Conservation (phyloP, 2,329 filamentous ascomycete genomes). For the Juglanconis sp. region DNA sequence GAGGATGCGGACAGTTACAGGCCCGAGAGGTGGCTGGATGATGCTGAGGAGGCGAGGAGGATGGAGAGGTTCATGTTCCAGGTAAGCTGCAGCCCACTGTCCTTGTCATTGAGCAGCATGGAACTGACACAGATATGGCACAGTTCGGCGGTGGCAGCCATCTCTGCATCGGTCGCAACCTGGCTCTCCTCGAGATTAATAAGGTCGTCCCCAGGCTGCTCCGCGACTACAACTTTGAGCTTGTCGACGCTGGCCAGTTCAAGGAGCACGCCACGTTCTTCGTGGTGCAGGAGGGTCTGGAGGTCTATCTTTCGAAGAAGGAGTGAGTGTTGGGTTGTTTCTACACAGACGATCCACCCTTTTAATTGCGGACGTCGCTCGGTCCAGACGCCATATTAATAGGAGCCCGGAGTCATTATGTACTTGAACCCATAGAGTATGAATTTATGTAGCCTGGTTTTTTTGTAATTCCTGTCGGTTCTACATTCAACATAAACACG, state of each 20-base stretch:
- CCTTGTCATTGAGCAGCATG: background rate
- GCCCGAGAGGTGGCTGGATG: constrained; percentile 53
- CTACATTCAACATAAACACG: no score
- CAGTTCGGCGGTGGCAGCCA: constrained; percentile 54
- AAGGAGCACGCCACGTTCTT: constrained; percentile 57
- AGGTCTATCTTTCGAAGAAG: constrained; percentile 45
- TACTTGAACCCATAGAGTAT: no score
- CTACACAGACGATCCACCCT: no score
- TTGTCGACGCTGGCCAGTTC: constrained; percentile 48
- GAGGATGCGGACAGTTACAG: constrained; percentile 48
- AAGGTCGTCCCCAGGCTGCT: constrained; percentile 55
- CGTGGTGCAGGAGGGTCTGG: constrained; percentile 54
- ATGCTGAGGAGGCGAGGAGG: constrained; percentile 37
- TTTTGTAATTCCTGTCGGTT: no score
- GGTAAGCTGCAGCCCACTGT: constrained; percentile 30
- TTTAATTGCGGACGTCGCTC: no score
- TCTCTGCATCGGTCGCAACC: constrained; percentile 53
- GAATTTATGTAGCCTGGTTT: no score
- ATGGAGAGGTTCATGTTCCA: constrained; percentile 58
- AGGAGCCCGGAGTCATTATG: no score
- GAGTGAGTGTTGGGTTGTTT: background rate
- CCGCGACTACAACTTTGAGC: constrained; percentile 51
- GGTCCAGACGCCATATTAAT: no score
- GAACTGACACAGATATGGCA: background rate
- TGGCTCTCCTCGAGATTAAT: constrained; percentile 56